A percentile compares a stretch with the other conserved stretches of the same genome.
These are phyloP conservation scores for Acrocalymma vagum DNA, from an alignment of 2,329 filamentous ascomycete species.

Conservation along the genomic window DNA sequence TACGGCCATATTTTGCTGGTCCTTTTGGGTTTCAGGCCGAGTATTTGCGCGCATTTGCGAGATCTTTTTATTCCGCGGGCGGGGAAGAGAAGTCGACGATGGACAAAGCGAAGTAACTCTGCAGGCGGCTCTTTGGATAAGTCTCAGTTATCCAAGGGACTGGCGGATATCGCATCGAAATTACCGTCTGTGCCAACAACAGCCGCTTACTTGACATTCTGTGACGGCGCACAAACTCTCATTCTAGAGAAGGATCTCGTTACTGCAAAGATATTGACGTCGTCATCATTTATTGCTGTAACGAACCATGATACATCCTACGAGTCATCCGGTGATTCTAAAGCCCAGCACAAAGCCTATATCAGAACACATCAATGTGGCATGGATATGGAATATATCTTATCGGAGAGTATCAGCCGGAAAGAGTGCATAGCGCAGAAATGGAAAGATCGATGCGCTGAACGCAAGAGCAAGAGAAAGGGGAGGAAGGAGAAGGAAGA, in stretches of 20 bases:
- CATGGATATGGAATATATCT: conserved; percentile 32
- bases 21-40: conserved; percentile 61
- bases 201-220: conserved; percentile 66
- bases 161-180: conserved; percentile 36
- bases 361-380: conserved; percentile 18
- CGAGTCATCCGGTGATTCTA: conserved; percentile 20
- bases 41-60: conserved; percentile 62
- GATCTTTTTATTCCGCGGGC: conserved; percentile 47
- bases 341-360: conserved; percentile 11
- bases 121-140: no score
- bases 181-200: conserved; percentile 56
- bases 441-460: conserved; percentile 27
- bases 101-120: conserved; percentile 1
- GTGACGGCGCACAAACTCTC: conserved; percentile 57
- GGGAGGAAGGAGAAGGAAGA: neutral
- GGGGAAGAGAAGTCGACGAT: neutral
- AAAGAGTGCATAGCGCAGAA: conserved; percentile 37
- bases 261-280: conserved; percentile 55
- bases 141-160: no score
- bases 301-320: conserved; percentile 63
- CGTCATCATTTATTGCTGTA: conserved; percentile 61
- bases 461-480: conserved; percentile 18
- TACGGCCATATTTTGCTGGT: conserved; percentile 61
- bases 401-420: conserved; percentile 46
- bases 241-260: conserved; percentile 66